Evolutionary conservation across 2,329 filamentous ascomycete species (phyloP), one percentile per base, ranked within the genome.

Genomic region (Mycosphaerella sp.): DNA sequence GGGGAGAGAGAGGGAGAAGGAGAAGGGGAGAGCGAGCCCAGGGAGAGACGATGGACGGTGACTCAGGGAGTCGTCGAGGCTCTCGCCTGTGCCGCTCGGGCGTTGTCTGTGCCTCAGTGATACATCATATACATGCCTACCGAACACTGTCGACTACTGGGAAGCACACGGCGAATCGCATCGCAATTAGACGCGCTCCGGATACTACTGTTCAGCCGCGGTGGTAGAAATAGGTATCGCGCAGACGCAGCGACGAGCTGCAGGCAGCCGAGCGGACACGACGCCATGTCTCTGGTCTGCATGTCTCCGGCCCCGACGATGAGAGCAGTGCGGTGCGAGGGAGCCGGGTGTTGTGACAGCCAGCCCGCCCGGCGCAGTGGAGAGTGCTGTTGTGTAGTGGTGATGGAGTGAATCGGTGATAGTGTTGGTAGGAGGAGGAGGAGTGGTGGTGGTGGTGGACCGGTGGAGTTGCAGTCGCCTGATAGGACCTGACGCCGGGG

Each of bases 321-420:
- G 34, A 38, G 10, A 8, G 34, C 21, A 21, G 21, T 21, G 2
- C 21, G 21, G 2, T n/a, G 34, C 3, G 12, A 38, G 34, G 12
- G 34, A 38, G 34, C 12, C 34, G 34, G 34, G 34, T 29, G 21
- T 36, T 9, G 34, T 31, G 23, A 41, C 31, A 44, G 21, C 48
- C 45, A 54, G 46, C 51, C 46, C 39, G 45, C 40, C 44, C 38
- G 6, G 51, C 51, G 38, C 11, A 49, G 52, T 54, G 52, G 52
- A 54, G 47, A 54, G 40, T 43, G 26, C 1, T 29, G 26, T 6
- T 6, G 32, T 12, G 40, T 2, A 21, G 26, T 29, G 4, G 26
- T 29, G 26, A 7, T 29, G 5, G 3, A 4, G 26, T 3, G 21
- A 21, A 21, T 21, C 3, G 21, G 21, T 4, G 21, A 21, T 29